Base-by-base conservation (phyloP, 2,329 filamentous ascomycete genomes). In the Aspergillus aculeatinus region DNA sequence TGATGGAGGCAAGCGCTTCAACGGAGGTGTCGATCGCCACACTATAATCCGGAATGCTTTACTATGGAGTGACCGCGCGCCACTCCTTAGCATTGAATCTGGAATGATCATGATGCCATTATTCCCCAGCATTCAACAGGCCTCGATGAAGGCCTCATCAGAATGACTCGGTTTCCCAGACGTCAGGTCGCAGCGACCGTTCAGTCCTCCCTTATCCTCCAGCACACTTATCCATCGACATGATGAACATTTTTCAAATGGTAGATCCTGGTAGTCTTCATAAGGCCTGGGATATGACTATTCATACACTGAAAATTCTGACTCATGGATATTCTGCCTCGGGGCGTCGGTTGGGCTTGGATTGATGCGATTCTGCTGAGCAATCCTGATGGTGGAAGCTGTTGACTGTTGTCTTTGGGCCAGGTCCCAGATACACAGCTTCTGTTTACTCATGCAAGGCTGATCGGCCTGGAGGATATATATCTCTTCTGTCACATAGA, bases 281-380 rank as follows among this genome's bases (percentile, higher is more conserved):
- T 35, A 63, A 67, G 66, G 68, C 65, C 39, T 16, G 39, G 70
- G 72, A 69, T 48, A 70, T 73, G 72, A 74, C 72, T 71, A 69
- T 72, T 72, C 63, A 74, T 73, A 74, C 72, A 74, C 72, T 74
- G 72, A 74, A 74, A 74, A 74, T 74, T 74, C 72, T 74, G 72
- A 74, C 50, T 47, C 25, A 35, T 52, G 47, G 48, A 50, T 29
- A 42, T 54, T 25, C 12, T 48, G 12, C 44, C 25, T 23, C 29
- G 5, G 27, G 19, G 27, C 12, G 27, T 48, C 6, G 39, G 16
- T 2, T 35, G 11, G 11, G 33, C 33, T 52, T 52, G 27, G 14
- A 33, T 19, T n/a, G 33, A 27, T 21, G 1, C 6, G 23, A 23
- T 44, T 5, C 39, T 19, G 39, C 27, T 9, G 7, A 6, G 10